Conservation (phyloP, 495 filamentous ascomycete species). For the Penicillium steckii region DNA sequence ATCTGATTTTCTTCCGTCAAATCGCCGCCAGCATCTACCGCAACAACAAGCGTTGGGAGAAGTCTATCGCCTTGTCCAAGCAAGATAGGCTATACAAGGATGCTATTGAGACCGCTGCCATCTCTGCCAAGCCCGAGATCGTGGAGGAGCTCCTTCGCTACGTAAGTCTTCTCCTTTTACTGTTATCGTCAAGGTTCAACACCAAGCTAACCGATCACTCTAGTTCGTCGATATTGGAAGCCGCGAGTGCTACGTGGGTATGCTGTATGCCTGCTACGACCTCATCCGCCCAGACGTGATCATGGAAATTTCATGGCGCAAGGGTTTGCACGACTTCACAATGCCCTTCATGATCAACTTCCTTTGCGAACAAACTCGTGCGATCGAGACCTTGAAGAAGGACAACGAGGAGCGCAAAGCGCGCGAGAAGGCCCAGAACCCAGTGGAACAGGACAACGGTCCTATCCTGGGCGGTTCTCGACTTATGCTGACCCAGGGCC, state of each 20-base stretch:
- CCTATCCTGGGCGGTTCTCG: constrained; percentile 89
- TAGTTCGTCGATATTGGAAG: constrained; percentile 99
- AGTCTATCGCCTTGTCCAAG: constrained; percentile 97
- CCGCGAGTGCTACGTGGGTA: constrained; percentile 98
- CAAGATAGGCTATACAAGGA: constrained; percentile 99
- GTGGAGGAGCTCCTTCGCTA: constrained; percentile 96
- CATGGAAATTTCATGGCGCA: constrained; percentile 95
- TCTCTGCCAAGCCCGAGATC: constrained; percentile 84
- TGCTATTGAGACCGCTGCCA: constrained; percentile 98
- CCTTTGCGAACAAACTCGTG: constrained; percentile 82
- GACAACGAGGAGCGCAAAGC: constrained; percentile 98
- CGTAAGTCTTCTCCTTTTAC: constrained; percentile 56
- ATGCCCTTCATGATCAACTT: constrained; percentile 99
- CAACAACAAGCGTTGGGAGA: constrained; percentile 99
- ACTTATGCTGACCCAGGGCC: constrained; percentile 98
- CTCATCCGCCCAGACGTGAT: constrained; percentile 88
- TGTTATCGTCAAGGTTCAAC: background rate
- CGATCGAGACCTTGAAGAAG: constrained; percentile 81
- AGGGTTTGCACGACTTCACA: constrained; percentile 92
- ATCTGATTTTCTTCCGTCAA: constrained; percentile 98
- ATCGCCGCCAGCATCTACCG: constrained; percentile 98
- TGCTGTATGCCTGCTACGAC: constrained; percentile 99
- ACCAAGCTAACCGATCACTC: constrained; percentile 1
- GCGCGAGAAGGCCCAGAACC: constrained; percentile 78
- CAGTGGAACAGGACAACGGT: constrained; percentile 86